phyloP scores from a whole-genome alignment of 805 yeast species.

The Wickerhamomyces strasburgensis region DNA sequence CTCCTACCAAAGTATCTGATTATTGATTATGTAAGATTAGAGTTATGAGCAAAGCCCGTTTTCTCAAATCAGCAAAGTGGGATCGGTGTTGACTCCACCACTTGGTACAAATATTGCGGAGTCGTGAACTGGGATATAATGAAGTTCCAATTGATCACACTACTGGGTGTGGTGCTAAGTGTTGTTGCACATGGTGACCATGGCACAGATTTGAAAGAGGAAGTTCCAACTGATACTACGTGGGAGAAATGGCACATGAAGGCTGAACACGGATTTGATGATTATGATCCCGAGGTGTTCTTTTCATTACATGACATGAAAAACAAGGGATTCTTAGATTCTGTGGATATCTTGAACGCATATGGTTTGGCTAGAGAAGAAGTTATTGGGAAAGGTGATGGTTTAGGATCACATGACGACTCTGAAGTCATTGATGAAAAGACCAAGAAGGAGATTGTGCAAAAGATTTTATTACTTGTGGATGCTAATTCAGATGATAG shows the following conservation, averaged over 20 bases:
- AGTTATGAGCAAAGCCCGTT: no score
- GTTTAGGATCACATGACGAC: slow-evolving; percentile 76
- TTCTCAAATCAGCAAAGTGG: no score
- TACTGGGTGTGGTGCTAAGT: not conserved
- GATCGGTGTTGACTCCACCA: no score
- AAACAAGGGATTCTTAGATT: slow-evolving; percentile 50
- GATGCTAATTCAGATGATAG: slow-evolving; percentile 65
- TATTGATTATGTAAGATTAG: no score
- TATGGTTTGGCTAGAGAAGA: slow-evolving; percentile 74
- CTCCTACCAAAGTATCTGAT: no score
- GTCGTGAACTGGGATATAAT: no score
- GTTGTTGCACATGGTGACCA: slow-evolving; percentile 17
- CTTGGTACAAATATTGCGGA: no score
- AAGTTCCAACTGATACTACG: slow-evolving; percentile 46
- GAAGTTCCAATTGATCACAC: not conserved
- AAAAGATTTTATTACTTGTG: slow-evolving; percentile 49
- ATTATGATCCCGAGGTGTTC: slow-evolving; percentile 68
- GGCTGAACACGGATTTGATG: slow-evolving; percentile 76
- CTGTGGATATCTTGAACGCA: slow-evolving; percentile 64
- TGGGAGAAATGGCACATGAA: slow-evolving; percentile 93
- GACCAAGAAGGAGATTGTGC: slow-evolving; percentile 48
- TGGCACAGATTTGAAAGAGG: slow-evolving; percentile 24
- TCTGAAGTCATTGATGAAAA: slow-evolving; percentile 53
- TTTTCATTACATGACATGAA: slow-evolving; percentile 76
- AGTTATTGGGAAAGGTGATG: slow-evolving; percentile 84